These are phyloP conservation scores for Anisodus acutangulus DNA, from an alignment of 257 asterid genomes.

Conservation along the genomic window DNA sequence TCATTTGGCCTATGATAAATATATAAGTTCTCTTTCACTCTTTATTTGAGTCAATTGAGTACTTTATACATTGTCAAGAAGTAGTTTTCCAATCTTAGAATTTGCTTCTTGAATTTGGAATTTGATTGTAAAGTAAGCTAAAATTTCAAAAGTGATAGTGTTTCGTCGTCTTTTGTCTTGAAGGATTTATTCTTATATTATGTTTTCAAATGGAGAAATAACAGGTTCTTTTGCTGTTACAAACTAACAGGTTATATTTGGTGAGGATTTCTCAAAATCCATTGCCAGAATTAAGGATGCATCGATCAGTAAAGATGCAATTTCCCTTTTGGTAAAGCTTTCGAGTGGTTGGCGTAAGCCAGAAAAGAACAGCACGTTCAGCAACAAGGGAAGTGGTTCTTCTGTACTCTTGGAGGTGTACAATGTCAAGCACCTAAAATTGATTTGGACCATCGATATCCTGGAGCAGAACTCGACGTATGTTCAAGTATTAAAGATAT, in stretches of 20 bases:
- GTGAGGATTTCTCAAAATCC: conserved; percentile 43
- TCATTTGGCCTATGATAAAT: not conserved
- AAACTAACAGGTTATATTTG: conserved; percentile 44
- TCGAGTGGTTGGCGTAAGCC: conserved; percentile 57
- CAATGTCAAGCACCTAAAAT: conserved; percentile 39
- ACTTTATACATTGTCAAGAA: too few relatives aligned
- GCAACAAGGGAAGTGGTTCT: conserved; percentile 13
- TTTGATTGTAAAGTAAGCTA: not conserved
- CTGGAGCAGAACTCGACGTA: conserved; percentile 32
- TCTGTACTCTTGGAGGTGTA: conserved; percentile 45
- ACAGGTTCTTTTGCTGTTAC: not conserved
- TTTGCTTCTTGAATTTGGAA: not conserved
- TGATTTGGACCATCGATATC: conserved; percentile 59
- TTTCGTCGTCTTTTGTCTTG: not conserved
- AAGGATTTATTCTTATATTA: too few relatives aligned
- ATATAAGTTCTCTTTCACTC: not conserved
- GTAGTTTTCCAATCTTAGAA: too few relatives aligned
- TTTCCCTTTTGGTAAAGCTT: conserved; percentile 51
- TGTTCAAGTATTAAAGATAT: conserved; percentile 51
- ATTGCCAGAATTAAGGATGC: conserved; percentile 36
- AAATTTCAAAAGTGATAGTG: not conserved
- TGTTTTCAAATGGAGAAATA: not conserved
- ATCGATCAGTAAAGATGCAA: conserved; percentile 37
- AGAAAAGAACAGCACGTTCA: conserved; percentile 24
- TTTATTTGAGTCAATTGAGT: too few relatives aligned